Percentiles rank a stretch among this genome's conserved stretches.
Evolutionary conservation across 2,329 filamentous ascomycete species (phyloP).

Genomic region (Fusarium vanettenii): DNA sequence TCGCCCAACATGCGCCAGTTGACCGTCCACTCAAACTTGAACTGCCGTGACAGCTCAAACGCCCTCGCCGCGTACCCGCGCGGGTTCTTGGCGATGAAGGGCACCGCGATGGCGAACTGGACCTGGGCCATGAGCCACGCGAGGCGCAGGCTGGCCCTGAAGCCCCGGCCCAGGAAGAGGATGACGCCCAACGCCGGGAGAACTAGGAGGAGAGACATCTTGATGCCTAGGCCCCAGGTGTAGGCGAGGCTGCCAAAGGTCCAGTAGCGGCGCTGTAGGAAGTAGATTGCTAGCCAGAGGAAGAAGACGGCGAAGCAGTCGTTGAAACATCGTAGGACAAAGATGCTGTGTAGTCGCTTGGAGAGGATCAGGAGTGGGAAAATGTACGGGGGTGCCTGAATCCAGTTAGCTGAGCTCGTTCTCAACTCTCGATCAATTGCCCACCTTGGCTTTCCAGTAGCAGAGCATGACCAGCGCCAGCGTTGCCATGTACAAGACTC

Average conservation of each 20-base stretch:
- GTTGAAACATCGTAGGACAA: constrained; percentile 93
- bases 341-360: constrained; percentile 94
- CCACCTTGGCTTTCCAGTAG: constrained; percentile 79
- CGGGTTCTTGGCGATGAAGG: constrained; percentile 76
- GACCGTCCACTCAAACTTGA: constrained; percentile 98
- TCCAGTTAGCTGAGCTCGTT: not conserved
- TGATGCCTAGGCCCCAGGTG: constrained; percentile 85
- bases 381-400: constrained; percentile 83
- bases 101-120: constrained; percentile 75
- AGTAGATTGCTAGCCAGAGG: constrained; percentile 83
- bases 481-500: constrained; percentile 79
- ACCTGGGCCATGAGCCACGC: constrained; percentile 79
- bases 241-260: constrained; percentile 78
- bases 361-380: constrained; percentile 88
- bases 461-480: constrained; percentile 83
- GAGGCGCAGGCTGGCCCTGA: constrained; percentile 72
- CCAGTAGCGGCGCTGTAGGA: constrained; percentile 81
- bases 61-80: constrained; percentile 82
- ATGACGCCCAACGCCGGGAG: constrained; percentile 84
- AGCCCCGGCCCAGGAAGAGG: constrained; percentile 78
- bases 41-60: constrained; percentile 91
- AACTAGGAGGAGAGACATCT: constrained; percentile 90
- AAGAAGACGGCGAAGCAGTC: constrained; percentile 90
- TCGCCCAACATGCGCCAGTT: constrained; percentile 98
- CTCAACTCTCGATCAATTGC: constrained; percentile 8